These are phyloP conservation scores for Penicillium decumbens DNA, from an alignment of 2,329 filamentous ascomycete genomes.

Conservation along the genomic window DNA sequence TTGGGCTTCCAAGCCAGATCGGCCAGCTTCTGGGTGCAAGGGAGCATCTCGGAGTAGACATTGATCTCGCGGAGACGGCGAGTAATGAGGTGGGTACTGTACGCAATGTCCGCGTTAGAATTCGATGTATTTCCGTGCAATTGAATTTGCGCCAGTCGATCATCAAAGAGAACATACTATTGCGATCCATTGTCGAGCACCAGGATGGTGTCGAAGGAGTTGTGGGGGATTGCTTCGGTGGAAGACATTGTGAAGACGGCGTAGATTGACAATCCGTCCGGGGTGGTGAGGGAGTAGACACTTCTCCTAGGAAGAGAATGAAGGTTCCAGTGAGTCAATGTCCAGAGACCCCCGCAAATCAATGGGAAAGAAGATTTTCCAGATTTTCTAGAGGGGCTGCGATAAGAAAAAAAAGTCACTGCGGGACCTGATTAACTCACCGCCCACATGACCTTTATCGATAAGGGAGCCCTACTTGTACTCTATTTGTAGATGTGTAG, in stretches of 20 bases:
- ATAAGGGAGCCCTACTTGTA: not conserved
- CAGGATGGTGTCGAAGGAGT: constrained; percentile 58
- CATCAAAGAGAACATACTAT: constrained; percentile 13
- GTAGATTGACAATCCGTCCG: not conserved
- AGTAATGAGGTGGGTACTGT: constrained; percentile 63
- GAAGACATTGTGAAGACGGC: constrained; percentile 6
- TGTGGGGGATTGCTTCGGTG: constrained; percentile 19
- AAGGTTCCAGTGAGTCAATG: constrained; percentile 1
- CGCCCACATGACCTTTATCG: constrained; percentile 4
- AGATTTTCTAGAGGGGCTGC: constrained; percentile 2
- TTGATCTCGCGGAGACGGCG: constrained; percentile 71
- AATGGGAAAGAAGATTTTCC: not conserved
- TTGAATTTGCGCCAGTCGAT: not conserved
- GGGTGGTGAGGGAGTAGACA: not conserved
- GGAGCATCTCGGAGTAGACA: constrained; percentile 83
- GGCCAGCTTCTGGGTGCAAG: constrained; percentile 74
- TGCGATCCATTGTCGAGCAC: constrained; percentile 62
- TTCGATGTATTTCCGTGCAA: not conserved
- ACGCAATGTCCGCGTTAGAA: not conserved
- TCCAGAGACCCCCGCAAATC: not conserved
- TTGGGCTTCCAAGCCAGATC: constrained; percentile 75
- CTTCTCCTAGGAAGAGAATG: constrained; percentile 48
- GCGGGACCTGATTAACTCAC: not conserved
- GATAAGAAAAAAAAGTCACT: constrained; percentile 1
- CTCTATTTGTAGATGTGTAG: too few relatives aligned